Percentiles rank a stretch among this genome's conserved stretches.
phyloP scores from a whole-genome alignment of 2,329 filamentous ascomycete species.

The Anisogramma anomala region DNA sequence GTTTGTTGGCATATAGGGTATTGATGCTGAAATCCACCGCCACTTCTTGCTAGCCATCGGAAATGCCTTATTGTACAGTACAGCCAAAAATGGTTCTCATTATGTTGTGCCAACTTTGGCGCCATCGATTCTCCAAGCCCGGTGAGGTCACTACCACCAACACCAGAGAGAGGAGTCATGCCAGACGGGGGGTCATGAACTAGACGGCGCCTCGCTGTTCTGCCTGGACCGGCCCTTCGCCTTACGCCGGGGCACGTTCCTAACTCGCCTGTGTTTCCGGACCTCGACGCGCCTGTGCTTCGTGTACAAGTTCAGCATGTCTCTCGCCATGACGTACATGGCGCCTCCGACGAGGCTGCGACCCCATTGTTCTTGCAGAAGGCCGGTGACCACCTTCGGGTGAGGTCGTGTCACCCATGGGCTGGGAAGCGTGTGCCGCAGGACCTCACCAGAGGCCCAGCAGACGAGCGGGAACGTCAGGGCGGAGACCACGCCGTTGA shows the following conservation, averaged over 20 bases:
- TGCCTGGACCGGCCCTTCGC: conserved; percentile 1
- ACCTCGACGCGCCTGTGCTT: conserved; percentile 52
- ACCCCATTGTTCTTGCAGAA: conserved; percentile 79
- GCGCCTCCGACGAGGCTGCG: conserved; percentile 81
- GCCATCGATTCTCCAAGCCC: too few species aligned
- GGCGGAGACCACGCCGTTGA: conserved; percentile 40
- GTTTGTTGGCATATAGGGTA: too few species aligned
- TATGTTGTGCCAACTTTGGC: too few species aligned
- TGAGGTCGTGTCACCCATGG: conserved; percentile 46
- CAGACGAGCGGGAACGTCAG: conserved; percentile 76
- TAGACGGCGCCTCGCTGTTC: conserved; percentile 18
- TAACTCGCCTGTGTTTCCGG: conserved; percentile 41
- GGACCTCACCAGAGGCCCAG: conserved; percentile 62
- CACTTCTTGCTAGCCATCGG: too few species aligned
- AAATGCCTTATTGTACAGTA: too few species aligned
- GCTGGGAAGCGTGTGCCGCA: conserved; percentile 56
- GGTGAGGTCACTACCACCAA: too few species aligned
- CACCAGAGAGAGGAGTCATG: too few species aligned
- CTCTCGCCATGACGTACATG: conserved; percentile 74
- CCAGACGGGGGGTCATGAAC: too few species aligned
- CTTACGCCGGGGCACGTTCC: conserved; percentile 29
- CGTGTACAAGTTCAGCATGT: conserved; percentile 48
- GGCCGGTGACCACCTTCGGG: conserved; percentile 38
- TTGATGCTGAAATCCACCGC: too few species aligned
- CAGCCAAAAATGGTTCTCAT: too few species aligned